Evolutionary conservation across 2,329 filamentous ascomycete genomes (phyloP), one percentile per base, ranked within the genome.

Genomic region (Nemania sp.): DNA sequence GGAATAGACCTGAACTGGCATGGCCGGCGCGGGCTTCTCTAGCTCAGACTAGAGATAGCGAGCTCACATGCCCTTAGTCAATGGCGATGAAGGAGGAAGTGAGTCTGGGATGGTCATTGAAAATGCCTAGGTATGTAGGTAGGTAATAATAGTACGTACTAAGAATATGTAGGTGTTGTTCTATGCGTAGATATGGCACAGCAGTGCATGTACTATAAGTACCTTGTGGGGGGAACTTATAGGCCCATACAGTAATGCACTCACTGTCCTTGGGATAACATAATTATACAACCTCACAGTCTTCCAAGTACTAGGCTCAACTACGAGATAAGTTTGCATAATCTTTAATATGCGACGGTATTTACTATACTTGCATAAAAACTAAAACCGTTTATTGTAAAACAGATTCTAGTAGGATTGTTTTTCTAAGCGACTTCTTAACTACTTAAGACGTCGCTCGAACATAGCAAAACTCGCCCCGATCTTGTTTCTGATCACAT

Each of bases 1-100:
- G 68, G 94, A 94, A 83, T 97, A 98, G 81, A 98, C 92, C 69
- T 79, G 77, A 74, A 78, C 74, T 69, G 92, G 90, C 96, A 99
- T 98, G 78, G 75, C 84, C 64, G 69, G 57, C 41, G 62, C 47
- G 58, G 70, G 63, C 58, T 65, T 66, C 55, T 69, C 70, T 68
- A 69, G 57, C 59, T 66, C 35, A 38, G 54, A 63, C 65, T 64
- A 59, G 63, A 70, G 68, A 70, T 66, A 66, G 70, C 72, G 69
- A 66, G 73, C 70, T 76, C 69, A 76, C 75, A 76, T 76, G 72
- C 73, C 71, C 71, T 66, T 69, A 64, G 24, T 64, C 43, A n/a
- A 45, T 54, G 61, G 62, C 59, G 60, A 55, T 53, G 49, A 56
- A 57, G 57, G 35, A 15, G 32, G 6, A n/a, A 18, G 29, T n/a